Conservation (phyloP, 176 grass and related monocot genomes). For the Triticum dicoccoides region DNA sequence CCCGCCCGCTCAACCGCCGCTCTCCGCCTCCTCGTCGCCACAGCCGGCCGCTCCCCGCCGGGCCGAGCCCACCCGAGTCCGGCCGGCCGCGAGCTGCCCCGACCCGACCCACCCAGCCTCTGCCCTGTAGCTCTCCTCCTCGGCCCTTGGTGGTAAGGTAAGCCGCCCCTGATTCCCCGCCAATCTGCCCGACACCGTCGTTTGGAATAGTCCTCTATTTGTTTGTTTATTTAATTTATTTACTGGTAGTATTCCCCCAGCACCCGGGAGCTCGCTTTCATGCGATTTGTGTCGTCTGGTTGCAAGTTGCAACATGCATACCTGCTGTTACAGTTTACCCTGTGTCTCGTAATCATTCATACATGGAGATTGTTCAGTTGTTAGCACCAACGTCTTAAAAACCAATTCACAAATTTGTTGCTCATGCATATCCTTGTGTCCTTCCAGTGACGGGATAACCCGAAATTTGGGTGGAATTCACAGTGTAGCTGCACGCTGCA, state of each 20-base stretch:
- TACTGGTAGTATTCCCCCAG: neutral
- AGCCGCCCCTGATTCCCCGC: neutral
- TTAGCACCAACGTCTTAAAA: neutral
- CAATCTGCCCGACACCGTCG: neutral
- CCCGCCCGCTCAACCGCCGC: too few relatives aligned
- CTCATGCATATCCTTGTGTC: neutral
- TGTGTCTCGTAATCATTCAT: neutral
- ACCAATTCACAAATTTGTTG: neutral
- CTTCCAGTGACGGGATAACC: neutral
- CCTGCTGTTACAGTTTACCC: neutral
- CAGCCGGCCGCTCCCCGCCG: neutral
- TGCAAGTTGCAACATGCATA: neutral
- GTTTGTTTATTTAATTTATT: neutral
- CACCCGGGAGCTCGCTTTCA: neutral
- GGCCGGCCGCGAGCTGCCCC: neutral
- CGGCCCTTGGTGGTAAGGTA: conserved; percentile 27
- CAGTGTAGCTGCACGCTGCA: neutral
- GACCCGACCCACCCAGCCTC: neutral
- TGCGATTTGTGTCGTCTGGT: neutral
- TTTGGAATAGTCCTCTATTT: neutral
- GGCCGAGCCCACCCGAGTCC: neutral
- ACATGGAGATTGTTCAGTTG: neutral
- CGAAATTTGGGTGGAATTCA: neutral
- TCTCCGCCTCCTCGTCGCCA: neutral
- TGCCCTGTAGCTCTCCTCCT: neutral